Conservation (phyloP, 129 eudicot genomes). For the Tanacetum coccineum region DNA sequence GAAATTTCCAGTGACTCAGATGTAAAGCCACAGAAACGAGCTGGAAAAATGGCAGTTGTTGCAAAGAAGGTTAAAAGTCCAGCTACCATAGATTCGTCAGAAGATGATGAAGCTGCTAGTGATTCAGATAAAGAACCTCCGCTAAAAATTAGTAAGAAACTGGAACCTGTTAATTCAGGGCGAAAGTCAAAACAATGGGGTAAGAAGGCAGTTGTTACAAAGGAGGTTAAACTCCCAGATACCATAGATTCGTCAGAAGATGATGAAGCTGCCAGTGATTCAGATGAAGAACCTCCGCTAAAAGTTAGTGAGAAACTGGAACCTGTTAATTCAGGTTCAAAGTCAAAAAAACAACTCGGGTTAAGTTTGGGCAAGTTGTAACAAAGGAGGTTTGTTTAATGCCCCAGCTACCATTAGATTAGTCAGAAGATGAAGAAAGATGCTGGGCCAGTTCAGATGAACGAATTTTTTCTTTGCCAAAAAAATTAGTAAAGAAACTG, state of each 20-base stretch:
- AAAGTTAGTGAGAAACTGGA: neutral
- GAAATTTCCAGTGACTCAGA: conserved; percentile 25
- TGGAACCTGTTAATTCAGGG: too few species aligned
- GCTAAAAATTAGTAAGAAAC: too few species aligned
- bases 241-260: conserved; percentile 40
- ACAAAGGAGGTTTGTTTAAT: conserved; percentile 29
- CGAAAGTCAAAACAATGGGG: too few species aligned
- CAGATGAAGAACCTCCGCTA: conserved; percentile 31
- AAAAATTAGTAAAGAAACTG: neutral
- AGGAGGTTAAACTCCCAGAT: conserved; percentile 30
- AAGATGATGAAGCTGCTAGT: too few species aligned
- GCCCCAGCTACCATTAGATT: conserved; percentile 21
- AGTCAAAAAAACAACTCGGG: conserved; percentile 25
- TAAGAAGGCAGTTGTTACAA: conserved; percentile 35
- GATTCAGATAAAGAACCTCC: too few species aligned
- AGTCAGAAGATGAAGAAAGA: conserved; percentile 39
- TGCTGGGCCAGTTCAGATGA: conserved; percentile 39
- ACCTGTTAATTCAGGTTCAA: neutral
- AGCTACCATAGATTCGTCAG: too few species aligned
- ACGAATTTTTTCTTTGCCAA: too few species aligned
- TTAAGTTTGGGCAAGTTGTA: conserved; percentile 33
- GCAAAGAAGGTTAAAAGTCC: too few species aligned
- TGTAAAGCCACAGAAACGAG: conserved; percentile 29
- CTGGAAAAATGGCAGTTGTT: conserved; percentile 39
- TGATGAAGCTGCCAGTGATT: conserved; percentile 22